Evolutionary conservation across 805 yeast species (phyloP).

Genomic region (Torulaspora franciscae): DNA sequence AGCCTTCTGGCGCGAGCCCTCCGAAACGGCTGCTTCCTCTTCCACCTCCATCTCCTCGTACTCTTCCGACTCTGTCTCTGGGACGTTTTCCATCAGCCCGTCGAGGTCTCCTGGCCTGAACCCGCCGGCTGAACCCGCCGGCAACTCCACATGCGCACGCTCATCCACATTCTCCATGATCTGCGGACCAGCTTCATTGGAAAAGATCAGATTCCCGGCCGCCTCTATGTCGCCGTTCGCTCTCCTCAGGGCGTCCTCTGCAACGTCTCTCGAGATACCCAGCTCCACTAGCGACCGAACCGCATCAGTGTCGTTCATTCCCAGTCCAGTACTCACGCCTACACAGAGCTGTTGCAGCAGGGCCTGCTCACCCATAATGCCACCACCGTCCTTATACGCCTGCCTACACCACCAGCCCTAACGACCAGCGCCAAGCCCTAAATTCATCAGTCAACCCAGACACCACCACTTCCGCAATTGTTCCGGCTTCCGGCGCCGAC

Average conservation of each 20-base stretch:
- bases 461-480: too few relatives aligned
- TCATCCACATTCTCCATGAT: slow-evolving; percentile 6
- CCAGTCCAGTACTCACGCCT: too few relatives aligned
- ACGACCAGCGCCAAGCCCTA: background rate
- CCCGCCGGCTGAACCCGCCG: slow-evolving; percentile 1
- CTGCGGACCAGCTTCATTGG: slow-evolving; percentile 22
- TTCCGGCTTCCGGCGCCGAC: too few relatives aligned
- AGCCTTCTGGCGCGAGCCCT: slow-evolving; percentile 3
- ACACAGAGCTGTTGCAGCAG: too few relatives aligned
- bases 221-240: slow-evolving; percentile 55
- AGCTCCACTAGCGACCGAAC: slow-evolving; percentile 51
- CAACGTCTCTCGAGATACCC: slow-evolving; percentile 64
- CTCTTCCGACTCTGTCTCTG: slow-evolving; percentile 5
- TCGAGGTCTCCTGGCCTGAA: slow-evolving; percentile 8
- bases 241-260: slow-evolving; percentile 55
- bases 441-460: too few relatives aligned
- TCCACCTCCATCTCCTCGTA: slow-evolving; percentile 5
- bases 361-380: too few relatives aligned
- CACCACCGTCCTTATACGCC: background rate
- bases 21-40: background rate
- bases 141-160: slow-evolving; percentile 7
- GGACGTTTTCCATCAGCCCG: background rate
- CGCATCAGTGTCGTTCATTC: slow-evolving; percentile 30
- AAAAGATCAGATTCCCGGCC: slow-evolving; percentile 45
- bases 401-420: background rate